Evolutionary conservation across 805 yeast species (phyloP).

Genomic region (Ogataea chonburiensis): DNA sequence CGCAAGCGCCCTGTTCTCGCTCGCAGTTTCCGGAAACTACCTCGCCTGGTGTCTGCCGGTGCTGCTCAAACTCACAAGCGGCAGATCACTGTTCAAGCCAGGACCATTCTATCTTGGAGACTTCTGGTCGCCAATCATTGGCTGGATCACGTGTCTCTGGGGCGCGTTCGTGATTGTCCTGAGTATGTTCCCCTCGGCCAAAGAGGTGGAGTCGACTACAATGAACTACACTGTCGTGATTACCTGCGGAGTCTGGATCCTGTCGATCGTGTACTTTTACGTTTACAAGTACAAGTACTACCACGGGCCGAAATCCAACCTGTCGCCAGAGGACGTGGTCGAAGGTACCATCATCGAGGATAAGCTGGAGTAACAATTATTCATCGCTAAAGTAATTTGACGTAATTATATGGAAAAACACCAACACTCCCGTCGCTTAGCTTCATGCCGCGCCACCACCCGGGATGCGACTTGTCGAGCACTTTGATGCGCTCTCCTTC

Average conservation of each 20-base stretch:
- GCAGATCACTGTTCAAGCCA: slow-evolving; percentile 51
- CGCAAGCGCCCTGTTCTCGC: slow-evolving; percentile 65
- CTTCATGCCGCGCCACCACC: slow-evolving; percentile 51
- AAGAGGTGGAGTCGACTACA: slow-evolving; percentile 39
- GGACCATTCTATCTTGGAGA: slow-evolving; percentile 68
- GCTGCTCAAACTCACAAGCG: slow-evolving; percentile 49
- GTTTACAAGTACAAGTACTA: slow-evolving; percentile 52
- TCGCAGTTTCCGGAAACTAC: slow-evolving; percentile 61
- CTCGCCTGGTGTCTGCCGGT: slow-evolving; percentile 65
- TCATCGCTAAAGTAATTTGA: slow-evolving; percentile 23
- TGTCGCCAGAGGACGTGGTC: slow-evolving; percentile 16
- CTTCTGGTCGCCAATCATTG: slow-evolving; percentile 42
- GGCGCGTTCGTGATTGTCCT: slow-evolving; percentile 52
- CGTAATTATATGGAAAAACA: slow-evolving; percentile 47
- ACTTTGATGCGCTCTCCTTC: slow-evolving; percentile 45
- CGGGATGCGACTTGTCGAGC: slow-evolving; percentile 35
- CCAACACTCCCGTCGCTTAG: slow-evolving; percentile 41
- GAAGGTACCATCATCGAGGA: slow-evolving; percentile 7
- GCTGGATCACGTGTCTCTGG: slow-evolving; percentile 47
- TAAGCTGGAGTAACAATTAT: slow-evolving; percentile 1
- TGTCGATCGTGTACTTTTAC: slow-evolving; percentile 50
- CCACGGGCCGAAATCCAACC: slow-evolving; percentile 47
- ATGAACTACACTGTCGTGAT: slow-evolving; percentile 75
- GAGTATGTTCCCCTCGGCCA: slow-evolving; percentile 58
- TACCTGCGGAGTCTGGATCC: slow-evolving; percentile 57